Conservation (phyloP, 345 rosid species). For the Salix suchowensis region DNA sequence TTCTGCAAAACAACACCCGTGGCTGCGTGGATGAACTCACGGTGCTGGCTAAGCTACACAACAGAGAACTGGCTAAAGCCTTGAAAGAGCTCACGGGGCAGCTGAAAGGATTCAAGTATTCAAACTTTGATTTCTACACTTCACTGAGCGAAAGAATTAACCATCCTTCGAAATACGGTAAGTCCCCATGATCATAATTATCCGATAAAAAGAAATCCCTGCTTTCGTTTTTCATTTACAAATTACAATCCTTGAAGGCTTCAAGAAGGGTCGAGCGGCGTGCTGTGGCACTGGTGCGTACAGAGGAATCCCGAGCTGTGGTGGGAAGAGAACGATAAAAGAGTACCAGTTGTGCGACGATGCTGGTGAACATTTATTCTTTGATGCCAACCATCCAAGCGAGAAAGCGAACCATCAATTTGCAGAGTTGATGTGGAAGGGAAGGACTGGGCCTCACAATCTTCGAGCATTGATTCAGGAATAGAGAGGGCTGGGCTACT, state of each 20-base stretch:
- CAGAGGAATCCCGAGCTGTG: constrained; percentile 9
- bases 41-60: constrained; percentile 20
- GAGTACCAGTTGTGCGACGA: constrained; percentile 18
- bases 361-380: constrained; percentile 28
- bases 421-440: constrained; percentile 11
- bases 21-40: constrained; percentile 21
- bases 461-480: too few species aligned
- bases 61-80: constrained; percentile 16
- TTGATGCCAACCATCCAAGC: constrained; percentile 29
- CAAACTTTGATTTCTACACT: neutral
- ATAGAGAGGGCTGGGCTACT: too few species aligned
- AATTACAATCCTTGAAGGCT: neutral
- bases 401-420: constrained; percentile 1
- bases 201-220: neutral
- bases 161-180: constrained; percentile 23
- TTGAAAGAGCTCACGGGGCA: constrained; percentile 11
- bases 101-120: constrained; percentile 25
- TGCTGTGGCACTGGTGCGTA: constrained; percentile 16
- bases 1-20: constrained; percentile 4
- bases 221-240: neutral
- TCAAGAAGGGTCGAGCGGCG: constrained; percentile 1
- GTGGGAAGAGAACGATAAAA: neutral
- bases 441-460: neutral
- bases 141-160: neutral
- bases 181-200: neutral